Percentiles rank a stretch among this genome's conserved stretches.
Conservation (phyloP, 1,284 basidiomycete species). For the Xanthoconium separans region DNA sequence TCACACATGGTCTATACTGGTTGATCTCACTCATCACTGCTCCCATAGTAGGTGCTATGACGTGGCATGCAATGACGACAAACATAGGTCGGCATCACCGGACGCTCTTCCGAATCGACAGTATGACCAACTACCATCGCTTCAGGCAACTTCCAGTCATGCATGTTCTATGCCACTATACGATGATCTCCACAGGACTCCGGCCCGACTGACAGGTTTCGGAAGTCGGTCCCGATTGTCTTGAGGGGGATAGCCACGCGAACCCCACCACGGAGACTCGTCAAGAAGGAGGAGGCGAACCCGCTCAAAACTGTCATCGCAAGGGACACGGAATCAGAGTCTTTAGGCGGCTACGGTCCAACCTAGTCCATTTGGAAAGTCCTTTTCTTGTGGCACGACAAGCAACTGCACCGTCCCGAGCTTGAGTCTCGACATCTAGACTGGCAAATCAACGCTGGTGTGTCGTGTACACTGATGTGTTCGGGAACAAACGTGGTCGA, state of each 20-base stretch:
- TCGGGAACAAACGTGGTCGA: background rate
- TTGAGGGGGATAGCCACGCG: background rate
- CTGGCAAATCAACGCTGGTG: background rate
- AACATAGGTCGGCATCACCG: background rate
- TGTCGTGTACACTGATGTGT: background rate
- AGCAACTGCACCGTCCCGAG: background rate
- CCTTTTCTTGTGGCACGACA: background rate
- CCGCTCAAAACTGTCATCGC: background rate
- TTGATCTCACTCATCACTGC: background rate
- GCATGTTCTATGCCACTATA: background rate
- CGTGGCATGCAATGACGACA: conserved; percentile 17
- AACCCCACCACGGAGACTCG: conserved; percentile 11
- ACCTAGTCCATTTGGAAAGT: conserved; percentile 8
- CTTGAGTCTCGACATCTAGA: background rate
- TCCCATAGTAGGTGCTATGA: conserved; percentile 9
- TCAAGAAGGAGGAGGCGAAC: background rate
- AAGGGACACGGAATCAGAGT: background rate
- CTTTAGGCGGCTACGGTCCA: background rate
- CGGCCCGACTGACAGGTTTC: conserved; percentile 6
- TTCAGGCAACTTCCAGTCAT: background rate
- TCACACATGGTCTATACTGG: background rate
- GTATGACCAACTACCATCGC: background rate
- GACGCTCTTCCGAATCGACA: conserved; percentile 2
- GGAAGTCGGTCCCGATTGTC: conserved; percentile 19
- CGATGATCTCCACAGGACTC: background rate